Base-by-base conservation (phyloP, 371 early-diverging fungal species). In the Saksenaea vasiformis region DNA sequence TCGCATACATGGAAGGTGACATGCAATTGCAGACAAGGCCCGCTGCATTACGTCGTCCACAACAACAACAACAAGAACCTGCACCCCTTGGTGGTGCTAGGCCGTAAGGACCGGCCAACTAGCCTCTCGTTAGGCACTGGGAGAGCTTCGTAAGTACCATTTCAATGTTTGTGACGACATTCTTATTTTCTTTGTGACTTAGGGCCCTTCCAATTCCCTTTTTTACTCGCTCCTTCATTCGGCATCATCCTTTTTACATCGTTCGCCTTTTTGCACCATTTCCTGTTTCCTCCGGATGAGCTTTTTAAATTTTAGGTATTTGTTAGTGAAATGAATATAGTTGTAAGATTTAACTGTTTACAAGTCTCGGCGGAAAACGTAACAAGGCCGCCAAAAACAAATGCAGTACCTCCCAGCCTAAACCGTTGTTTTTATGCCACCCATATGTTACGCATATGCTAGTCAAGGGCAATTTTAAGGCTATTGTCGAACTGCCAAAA, bases 391-490 rank as follows among this genome's bases (percentile, higher is more conserved):
- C 28, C 54, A 62, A 62, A 19, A 47, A 47, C 51, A 47, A 47
- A 47, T 47, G 51, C 51, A 47, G 22, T 47, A 26, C 22, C 5
- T 22, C 51, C 22, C 64, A 69, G 28, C 65, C 71, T 41, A 84
- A 86, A 56, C 94, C 95, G 14, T 71, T 95, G 56, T 95, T 90
- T 62, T 80, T 94, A 39, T 84, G 83, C 44, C 85, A 83, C 38
- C 90, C 93, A 14, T 93, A 90, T 76, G 87, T 90, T 36, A 83
- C 84, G 13, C 85, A 93, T 34, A 89, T 92, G 63, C 89, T 97
- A 13, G 96, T 96, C 51, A 94, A 93, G 69, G 96, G 97, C 47
- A 92, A 89, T 71, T 91, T 96, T 64, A 88, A 89, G 68, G 91
- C 92, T 56, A 91, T 97, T 47, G 91, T 92, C 14, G 89, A 87